Base-by-base conservation (phyloP, 495 filamentous ascomycete genomes). In the Penicillium macrosclerotiorum region DNA sequence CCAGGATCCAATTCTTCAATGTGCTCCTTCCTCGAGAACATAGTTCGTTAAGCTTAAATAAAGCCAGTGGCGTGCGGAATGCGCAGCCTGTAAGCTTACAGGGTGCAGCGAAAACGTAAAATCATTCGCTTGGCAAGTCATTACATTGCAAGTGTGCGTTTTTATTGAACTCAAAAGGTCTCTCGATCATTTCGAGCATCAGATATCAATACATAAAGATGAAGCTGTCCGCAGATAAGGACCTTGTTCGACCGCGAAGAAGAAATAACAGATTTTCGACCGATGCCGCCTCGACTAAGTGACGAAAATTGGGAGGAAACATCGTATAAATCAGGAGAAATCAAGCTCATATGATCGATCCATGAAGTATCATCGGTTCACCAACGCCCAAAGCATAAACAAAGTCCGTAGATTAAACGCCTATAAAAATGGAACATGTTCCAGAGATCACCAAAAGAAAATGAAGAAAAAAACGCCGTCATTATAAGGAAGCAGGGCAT, bases 201-300 rank as follows among this genome's bases (percentile, higher is more conserved):
- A 47, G 30, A 43, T 49, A 47, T 32, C 8, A 14, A 49, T 41
- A 49, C 41, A 55, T 33, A 22, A 30, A 45, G 18, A 30, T 44
- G 22, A 44, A 45, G 37, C 30, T 41, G 42, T 45, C 31, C 35
- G 16, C 13, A 16, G 7, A 23, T 3, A 25, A 8, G 23, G 36
- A 16, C 36, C 36, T 25, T 12, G 12, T 22, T 8, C n/a, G 20
- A 14, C 36, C n/a, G 23, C 19, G 9, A 30, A 19, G 16, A 30
- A 4, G 9, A 31, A 3, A 32, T 3, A 25, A n/a, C 22, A 43
- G 26, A 29, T 25, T 20, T 25, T n/a, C 25, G 25, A 13, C 40
- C 40, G 11, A 23, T 35, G 27, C 25, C 37, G 42, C 11, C 30
- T 4, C 12, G 19, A 33, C 32, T 8, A 20, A 31, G 22, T 20